Base-by-base conservation (phyloP, 805 yeast genomes). In the Metschnikowia henanensis region DNA sequence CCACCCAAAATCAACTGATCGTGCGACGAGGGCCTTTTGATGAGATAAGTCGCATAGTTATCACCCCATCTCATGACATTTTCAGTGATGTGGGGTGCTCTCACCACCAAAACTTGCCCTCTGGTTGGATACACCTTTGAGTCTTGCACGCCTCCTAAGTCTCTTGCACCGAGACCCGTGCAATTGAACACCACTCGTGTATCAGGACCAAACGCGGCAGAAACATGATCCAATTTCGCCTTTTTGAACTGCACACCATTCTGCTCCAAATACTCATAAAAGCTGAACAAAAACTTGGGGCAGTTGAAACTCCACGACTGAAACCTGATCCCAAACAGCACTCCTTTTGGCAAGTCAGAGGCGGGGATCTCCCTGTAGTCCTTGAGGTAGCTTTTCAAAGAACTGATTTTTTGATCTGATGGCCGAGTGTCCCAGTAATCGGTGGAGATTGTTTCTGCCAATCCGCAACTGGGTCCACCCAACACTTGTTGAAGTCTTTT, bases 1-100 rank as follows among this genome's bases (percentile, higher is more conserved):
- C 95, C 95, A 21, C 95, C 95, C 16, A 87, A 70, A 34, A 87
- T 74, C 22, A 87, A 73, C 50, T 84, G 83, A 44, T 81, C 85
- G 42, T 76, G 72, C 1, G 87, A 78, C 43, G 70, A 64, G 0
- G 91, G 89, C 49, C 92, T 73, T 44, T 88, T 88, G 59, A 86
- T 86, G 39, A 81, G 72, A 52, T 86, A 86, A 0, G 89, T 83
- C 4, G 86, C 65, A 46, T 67, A 71, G 37, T 73, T 77, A 3
- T 60, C 63, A n/a, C 84, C 84, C 86, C 86, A 81, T 40, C 79
- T 65, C 70, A 79, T 57, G 47, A 62, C 64, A 59, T 84, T 85
- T 53, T 79, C 80, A 26, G 66, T 66, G 47, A 85, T 69, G 53
- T 83, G 85, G 3, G 90, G 89, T 0, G 89, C 88, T 47, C 72